These are phyloP conservation scores for Apiospora phragmitis DNA, from an alignment of 2,329 filamentous ascomycete species.

Conservation along the genomic window DNA sequence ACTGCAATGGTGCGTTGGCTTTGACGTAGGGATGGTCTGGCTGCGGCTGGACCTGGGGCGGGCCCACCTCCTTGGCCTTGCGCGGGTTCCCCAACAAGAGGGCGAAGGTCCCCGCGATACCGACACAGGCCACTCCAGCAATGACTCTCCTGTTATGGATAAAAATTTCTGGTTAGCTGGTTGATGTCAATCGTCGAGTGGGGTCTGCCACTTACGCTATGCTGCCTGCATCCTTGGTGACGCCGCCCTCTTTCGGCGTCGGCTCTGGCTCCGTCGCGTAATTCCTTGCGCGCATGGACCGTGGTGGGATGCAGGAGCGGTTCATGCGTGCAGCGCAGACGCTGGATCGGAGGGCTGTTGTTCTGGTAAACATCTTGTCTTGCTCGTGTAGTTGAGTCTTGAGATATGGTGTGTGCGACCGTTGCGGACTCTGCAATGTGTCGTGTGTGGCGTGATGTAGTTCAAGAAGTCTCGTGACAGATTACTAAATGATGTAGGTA, in stretches of 20 bases:
- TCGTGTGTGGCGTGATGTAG: background rate
- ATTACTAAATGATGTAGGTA: background rate
- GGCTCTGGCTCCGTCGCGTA: background rate
- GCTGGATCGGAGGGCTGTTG: background rate
- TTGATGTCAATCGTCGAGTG: background rate
- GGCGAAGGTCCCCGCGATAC: background rate
- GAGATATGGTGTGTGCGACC: background rate
- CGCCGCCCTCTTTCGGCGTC: background rate
- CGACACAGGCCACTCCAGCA: background rate
- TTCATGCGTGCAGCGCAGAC: background rate
- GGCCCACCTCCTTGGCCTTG: background rate
- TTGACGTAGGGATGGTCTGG: background rate
- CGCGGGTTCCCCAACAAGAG: background rate
- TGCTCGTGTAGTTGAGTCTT: background rate
- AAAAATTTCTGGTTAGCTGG: background rate
- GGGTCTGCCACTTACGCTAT: background rate
- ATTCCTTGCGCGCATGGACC: background rate
- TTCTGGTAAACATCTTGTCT: background rate
- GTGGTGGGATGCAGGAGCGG: background rate
- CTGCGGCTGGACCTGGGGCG: too few species aligned
- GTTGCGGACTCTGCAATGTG: background rate
- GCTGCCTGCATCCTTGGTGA: background rate
- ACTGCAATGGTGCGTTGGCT: background rate
- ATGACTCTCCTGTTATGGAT: background rate
- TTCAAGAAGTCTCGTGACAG: background rate